Base-by-base conservation (phyloP, 1,284 basidiomycete species). In the Moesziomyces sp. region DNA sequence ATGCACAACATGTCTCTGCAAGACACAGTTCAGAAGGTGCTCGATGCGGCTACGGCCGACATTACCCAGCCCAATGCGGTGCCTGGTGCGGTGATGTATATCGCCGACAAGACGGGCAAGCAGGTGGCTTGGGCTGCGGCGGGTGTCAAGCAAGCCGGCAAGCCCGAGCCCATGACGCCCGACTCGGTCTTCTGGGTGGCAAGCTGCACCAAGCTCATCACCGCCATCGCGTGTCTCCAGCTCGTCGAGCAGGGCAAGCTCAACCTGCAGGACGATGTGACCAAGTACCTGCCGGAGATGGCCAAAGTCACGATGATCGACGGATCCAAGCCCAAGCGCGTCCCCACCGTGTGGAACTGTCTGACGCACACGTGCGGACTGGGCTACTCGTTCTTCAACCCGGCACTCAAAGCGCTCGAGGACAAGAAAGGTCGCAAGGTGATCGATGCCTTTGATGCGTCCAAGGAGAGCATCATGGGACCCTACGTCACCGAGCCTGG, bases 131-230 rank as follows among this genome's bases (percentile, higher is more conserved):
- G 75, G 67, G 73, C 56, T 9, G 67, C 75, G 26, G 61, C 76
- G 8, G 79, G 79, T 23, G 60, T 78, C 40, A 64, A 56, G 46
- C 61, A 69, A n/a, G 62, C 75, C 8, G 75, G 70, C 30, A 66
- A 65, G 47, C 19, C 52, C 1, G 73, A 60, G 16, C 61, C 60
- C 26, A 76, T 75, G 68, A 71, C 69, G 35, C 65, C 65, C 13
- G 54, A 86, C 71, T 58, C 58, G 16, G 49, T 76, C 38, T 73
- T 74, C 23, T 78, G 76, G 76, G 67, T 83, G 7, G 77, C 68
- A 47, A 79, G 77, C 45, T 77, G 69, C 63, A 84, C 83, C 52
- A 85, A 84, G 74, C 68, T 83, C 52, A 69, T 84, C 60, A 84
- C 83, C 4, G 74, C 76, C 44, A 78, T 84, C 8, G 79, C 84